Base-by-base conservation (phyloP, 345 rosid genomes). In the Heritiera fomes region DNA sequence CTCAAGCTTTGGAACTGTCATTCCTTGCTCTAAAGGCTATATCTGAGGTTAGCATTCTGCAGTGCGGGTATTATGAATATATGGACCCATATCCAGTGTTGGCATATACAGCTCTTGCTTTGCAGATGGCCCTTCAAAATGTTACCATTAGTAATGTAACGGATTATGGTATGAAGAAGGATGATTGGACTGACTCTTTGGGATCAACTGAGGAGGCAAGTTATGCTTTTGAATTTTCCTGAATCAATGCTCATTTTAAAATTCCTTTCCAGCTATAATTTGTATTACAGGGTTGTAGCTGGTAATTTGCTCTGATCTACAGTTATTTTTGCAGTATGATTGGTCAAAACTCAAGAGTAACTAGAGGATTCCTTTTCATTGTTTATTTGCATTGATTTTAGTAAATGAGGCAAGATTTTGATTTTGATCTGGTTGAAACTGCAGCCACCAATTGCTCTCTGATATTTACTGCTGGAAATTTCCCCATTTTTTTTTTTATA, bases 21-120 rank as follows among this genome's bases (percentile, higher is more conserved):
- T 75, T 89, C 58, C 69, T 72, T 72, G 89, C 95, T 86, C 80
- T 96, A 58, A 92, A 89, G 82, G 91, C 88, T 49, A 84, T 96
- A 84, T 88, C 97, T 9, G 94, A 90, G 84, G 87, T 85, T 86
- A 89, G 95, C 85, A 87, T 96, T 76, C 74, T 85, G 78, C 97
- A 94, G 66, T 85, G 92, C 30, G 52, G 81, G 82, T 40, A 76
- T 70, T 82, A 78, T 71, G 87, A 82, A 38, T 90, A 82, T 78
- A 86, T 92, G 93, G 93, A 91, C 71, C 79, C 81, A 60, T 80
- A 77, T 85, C 98, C 98, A 83, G 84, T 92, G 72, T 58, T 86
- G 78, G 93, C 99, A 72, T 96, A 88, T 84, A 80, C 96, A 41
- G 84, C 90, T 78, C 89, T 96, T 78, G 90, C 92, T 73, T 75